phyloP scores from a whole-genome alignment of 208 protist genomes.

The Phytomonas sp. region DNA sequence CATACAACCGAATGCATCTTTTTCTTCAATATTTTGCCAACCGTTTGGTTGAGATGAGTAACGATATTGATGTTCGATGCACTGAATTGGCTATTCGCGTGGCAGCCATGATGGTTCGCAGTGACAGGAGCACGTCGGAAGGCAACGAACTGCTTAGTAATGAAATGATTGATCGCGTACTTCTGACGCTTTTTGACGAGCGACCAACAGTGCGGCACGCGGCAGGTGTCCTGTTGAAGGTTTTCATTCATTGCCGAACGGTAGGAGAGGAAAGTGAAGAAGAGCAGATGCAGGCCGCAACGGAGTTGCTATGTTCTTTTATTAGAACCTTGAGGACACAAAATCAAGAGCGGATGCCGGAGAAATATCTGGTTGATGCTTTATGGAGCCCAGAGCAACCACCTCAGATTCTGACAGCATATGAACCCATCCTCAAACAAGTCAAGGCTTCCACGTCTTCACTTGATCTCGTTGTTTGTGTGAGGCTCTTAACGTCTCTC shows the following conservation, averaged over 20 bases:
- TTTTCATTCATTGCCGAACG: slow-evolving; percentile 76
- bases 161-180: slow-evolving; percentile 71
- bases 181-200: slow-evolving; percentile 82
- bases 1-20: slow-evolving; percentile 61
- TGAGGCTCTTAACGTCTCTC: slow-evolving; percentile 48
- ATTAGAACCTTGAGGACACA: slow-evolving; percentile 57
- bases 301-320: slow-evolving; percentile 71
- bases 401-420: slow-evolving; percentile 48
- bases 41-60: slow-evolving; percentile 80
- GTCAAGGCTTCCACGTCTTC: slow-evolving; percentile 23
- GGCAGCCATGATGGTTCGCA: slow-evolving; percentile 61
- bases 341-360: slow-evolving; percentile 68
- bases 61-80: slow-evolving; percentile 72
- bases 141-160: slow-evolving; percentile 59
- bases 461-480: slow-evolving; percentile 43
- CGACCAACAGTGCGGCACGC: slow-evolving; percentile 74
- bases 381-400: slow-evolving; percentile 58
- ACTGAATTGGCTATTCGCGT: slow-evolving; percentile 81
- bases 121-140: slow-evolving; percentile 32
- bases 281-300: slow-evolving; percentile 32
- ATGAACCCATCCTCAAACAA: slow-evolving; percentile 38
- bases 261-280: slow-evolving; percentile 39
- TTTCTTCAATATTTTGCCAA: slow-evolving; percentile 81
- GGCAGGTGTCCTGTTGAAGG: slow-evolving; percentile 73
- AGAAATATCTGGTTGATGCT: slow-evolving; percentile 84